Evolutionary conservation across 257 asterid species (phyloP).

Genomic region (Penstemon barbatus): DNA sequence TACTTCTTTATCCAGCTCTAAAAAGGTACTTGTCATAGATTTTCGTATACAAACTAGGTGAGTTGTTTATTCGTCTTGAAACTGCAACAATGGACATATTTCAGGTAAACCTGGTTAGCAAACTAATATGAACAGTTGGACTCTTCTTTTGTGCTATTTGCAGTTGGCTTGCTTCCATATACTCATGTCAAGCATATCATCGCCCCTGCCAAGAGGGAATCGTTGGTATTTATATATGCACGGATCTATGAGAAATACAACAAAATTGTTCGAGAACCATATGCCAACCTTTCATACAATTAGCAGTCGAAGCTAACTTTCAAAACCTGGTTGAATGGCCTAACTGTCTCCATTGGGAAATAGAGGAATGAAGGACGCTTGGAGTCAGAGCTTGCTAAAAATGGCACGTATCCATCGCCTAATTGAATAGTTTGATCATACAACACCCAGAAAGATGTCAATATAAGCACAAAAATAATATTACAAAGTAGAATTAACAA

Average conservation of each 20-base stretch:
- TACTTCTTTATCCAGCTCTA: conserved; percentile 11
- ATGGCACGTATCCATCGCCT: conserved; percentile 86
- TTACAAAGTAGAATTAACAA: background rate
- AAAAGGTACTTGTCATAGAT: conserved; percentile 1
- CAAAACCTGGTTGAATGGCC: conserved; percentile 20
- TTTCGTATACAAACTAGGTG: conserved; percentile 17
- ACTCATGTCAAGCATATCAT: conserved; percentile 17
- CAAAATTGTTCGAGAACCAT: background rate
- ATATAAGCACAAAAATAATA: background rate
- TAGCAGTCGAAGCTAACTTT: conserved; percentile 12
- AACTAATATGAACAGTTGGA: background rate
- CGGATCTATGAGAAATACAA: conserved; percentile 11
- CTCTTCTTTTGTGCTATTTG: conserved; percentile 3
- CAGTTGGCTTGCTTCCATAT: conserved; percentile 26
- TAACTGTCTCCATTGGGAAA: conserved; percentile 14
- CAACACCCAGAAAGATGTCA: conserved; percentile 14
- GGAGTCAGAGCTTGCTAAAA: conserved; percentile 44
- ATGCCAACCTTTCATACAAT: background rate
- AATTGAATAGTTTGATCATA: conserved; percentile 22
- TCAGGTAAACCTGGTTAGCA: background rate
- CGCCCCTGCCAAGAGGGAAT: conserved; percentile 24
- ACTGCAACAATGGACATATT: background rate
- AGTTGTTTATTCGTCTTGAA: conserved; percentile 2
- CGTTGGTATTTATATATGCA: conserved; percentile 9
- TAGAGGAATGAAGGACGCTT: conserved; percentile 10